These are phyloP conservation scores for Leccinellum luteum DNA, from an alignment of 768 basidiomycete genomes.

Conservation along the genomic window DNA sequence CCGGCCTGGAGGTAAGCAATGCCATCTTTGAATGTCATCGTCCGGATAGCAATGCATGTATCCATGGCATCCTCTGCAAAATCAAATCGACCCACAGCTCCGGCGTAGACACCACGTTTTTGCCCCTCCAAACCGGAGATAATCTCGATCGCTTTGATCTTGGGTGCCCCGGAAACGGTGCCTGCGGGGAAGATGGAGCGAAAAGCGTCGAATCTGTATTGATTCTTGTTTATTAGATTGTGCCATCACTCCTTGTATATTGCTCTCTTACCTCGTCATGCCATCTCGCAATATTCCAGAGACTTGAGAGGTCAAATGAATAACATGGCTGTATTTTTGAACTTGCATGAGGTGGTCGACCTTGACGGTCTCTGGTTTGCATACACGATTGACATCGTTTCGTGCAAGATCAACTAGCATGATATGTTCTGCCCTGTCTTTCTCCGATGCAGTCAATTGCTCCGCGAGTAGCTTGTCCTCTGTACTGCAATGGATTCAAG, in stretches of 20 bases:
- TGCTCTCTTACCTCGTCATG: slow-evolving; percentile 63
- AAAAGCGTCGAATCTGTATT: slow-evolving; percentile 90
- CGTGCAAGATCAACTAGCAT: slow-evolving; percentile 98
- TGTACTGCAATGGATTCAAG: slow-evolving; percentile 32
- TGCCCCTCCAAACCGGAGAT: slow-evolving; percentile 84
- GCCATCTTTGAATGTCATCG: slow-evolving; percentile 95
- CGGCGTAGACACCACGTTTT: slow-evolving; percentile 91
- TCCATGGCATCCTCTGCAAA: slow-evolving; percentile 95
- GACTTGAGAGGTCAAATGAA: slow-evolving; percentile 94
- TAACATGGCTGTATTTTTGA: slow-evolving; percentile 97
- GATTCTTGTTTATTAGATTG: slow-evolving; percentile 3
- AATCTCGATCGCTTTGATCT: slow-evolving; percentile 97
- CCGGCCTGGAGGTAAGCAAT: slow-evolving; percentile 92
- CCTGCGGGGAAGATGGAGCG: slow-evolving; percentile 98
- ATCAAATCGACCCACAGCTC: slow-evolving; percentile 97
- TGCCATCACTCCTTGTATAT: not conserved
- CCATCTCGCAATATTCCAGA: slow-evolving; percentile 82
- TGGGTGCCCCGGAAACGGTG: slow-evolving; percentile 97
- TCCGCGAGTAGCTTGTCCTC: slow-evolving; percentile 85
- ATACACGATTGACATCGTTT: slow-evolving; percentile 98
- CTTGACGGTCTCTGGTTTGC: slow-evolving; percentile 91
- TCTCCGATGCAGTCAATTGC: slow-evolving; percentile 77
- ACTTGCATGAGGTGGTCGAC: slow-evolving; percentile 93
- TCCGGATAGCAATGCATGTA: slow-evolving; percentile 97
- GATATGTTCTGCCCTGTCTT: slow-evolving; percentile 97